Conservation (phyloP, 345 rosid species). For the Ceriops tagal region DNA sequence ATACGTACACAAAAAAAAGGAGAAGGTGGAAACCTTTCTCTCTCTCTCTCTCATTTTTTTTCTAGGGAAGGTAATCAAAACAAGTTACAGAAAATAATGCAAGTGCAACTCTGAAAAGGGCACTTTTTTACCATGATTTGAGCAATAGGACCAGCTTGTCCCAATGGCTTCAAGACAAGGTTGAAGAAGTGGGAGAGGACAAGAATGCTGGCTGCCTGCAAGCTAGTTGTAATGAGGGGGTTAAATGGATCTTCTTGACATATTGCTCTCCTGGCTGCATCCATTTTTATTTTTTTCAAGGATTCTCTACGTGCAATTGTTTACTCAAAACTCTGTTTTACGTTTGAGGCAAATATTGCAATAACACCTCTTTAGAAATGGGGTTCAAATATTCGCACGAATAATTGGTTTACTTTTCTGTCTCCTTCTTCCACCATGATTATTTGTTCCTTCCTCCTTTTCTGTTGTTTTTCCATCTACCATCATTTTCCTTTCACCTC, state of each 20-base stretch:
- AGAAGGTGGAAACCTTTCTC: not conserved
- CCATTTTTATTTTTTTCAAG: slow-evolving; percentile 12
- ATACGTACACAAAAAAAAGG: not conserved
- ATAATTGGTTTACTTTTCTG: not conserved
- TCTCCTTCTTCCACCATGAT: not conserved
- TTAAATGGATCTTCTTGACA: slow-evolving; percentile 49
- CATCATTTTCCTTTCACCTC: not conserved
- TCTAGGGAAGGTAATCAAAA: too few species aligned
- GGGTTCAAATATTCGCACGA: too few species aligned
- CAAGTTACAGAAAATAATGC: too few species aligned
- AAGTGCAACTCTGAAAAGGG: too few species aligned
- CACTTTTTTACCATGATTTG: slow-evolving; percentile 56
- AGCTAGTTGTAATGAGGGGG: slow-evolving; percentile 55
- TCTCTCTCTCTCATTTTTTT: too few species aligned
- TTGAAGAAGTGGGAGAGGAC: slow-evolving; percentile 81
- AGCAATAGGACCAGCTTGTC: slow-evolving; percentile 85
- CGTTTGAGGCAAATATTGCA: too few species aligned
- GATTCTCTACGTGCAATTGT: not conserved
- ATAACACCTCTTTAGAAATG: too few species aligned
- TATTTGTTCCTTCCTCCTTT: too few species aligned
- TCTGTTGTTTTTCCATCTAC: too few species aligned
- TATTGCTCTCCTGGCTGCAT: slow-evolving; percentile 22
- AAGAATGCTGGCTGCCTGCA: slow-evolving; percentile 71
- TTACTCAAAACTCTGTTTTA: too few species aligned
- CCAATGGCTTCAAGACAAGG: slow-evolving; percentile 62